A percentile compares a stretch with the other conserved stretches of the same genome.
Conservation (phyloP, 345 rosid species). For the Salix viminalis region DNA sequence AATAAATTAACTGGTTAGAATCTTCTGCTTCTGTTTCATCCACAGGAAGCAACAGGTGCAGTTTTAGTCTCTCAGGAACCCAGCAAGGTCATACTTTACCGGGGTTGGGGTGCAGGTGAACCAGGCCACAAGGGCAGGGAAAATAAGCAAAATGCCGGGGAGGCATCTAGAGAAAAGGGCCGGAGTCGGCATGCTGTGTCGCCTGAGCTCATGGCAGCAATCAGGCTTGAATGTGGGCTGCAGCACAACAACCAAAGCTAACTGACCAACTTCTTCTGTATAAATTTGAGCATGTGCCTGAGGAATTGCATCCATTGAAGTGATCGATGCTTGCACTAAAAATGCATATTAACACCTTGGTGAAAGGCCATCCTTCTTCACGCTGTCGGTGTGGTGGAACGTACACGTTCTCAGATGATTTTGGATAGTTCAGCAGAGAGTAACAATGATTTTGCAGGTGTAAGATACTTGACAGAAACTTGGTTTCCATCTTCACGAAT, state of each 20-base stretch:
- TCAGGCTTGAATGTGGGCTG: constrained; percentile 76
- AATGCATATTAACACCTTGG: too few species aligned
- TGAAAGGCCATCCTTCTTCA: too few species aligned
- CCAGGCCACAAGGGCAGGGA: constrained; percentile 19
- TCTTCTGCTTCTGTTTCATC: constrained; percentile 3
- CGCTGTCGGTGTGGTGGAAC: too few species aligned
- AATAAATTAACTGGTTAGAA: background rate
- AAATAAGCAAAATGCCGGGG: constrained; percentile 8
- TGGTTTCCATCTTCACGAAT: too few species aligned
- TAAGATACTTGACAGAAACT: too few species aligned
- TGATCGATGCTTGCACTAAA: too few species aligned
- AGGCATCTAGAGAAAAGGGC: constrained; percentile 18
- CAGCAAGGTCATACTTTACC: constrained; percentile 75
- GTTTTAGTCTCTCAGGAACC: constrained; percentile 86
- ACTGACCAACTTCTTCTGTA: constrained; percentile 1
- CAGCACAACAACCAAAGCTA: constrained; percentile 10
- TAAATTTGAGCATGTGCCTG: constrained; percentile 7
- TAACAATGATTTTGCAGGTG: too few species aligned
- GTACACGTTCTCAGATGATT: too few species aligned
- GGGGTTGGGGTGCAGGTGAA: constrained; percentile 81
- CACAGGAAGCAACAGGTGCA: constrained; percentile 83
- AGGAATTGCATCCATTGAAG: background rate
- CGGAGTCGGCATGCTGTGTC: constrained; percentile 38
- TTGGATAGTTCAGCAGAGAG: too few species aligned
- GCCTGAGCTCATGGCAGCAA: constrained; percentile 72